Evolutionary conservation across 768 basidiomycete genomes (phyloP).

Genomic region (Kondoa malvinella): DNA sequence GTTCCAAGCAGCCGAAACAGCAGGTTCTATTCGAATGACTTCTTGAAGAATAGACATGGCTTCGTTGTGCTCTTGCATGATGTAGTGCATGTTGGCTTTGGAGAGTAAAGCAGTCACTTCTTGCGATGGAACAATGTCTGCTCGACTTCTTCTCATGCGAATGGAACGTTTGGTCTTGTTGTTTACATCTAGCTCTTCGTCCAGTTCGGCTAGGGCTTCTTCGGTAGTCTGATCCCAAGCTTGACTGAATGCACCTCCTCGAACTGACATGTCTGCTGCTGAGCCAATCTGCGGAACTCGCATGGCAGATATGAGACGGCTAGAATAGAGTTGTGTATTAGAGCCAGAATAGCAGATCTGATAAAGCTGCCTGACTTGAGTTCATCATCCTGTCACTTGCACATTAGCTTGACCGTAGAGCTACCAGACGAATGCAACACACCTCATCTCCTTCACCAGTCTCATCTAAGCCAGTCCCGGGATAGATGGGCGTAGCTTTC

Average conservation of each 20-base stretch:
- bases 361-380: not conserved
- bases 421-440: not conserved
- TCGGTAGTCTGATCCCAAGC: constrained; percentile 58
- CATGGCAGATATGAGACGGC: constrained; percentile 25
- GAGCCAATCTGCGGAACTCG: constrained; percentile 27
- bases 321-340: not conserved
- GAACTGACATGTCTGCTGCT: constrained; percentile 17
- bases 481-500: constrained; percentile 6
- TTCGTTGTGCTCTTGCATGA: constrained; percentile 48
- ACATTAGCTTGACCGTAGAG: not conserved
- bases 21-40: constrained; percentile 82
- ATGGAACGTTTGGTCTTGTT: not conserved
- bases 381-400: not conserved
- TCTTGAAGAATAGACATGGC: constrained; percentile 72
- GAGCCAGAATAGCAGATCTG: not conserved
- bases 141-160: not conserved
- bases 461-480: constrained; percentile 32
- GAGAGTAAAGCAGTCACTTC: constrained; percentile 46
- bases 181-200: constrained; percentile 39
- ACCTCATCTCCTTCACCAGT: constrained; percentile 26
- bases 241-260: constrained; percentile 40
- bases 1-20: constrained; percentile 65
- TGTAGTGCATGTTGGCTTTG: constrained; percentile 70
- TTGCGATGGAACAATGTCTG: constrained; percentile 29
- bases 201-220: constrained; percentile 51